These are phyloP conservation scores for Metschnikowia reukaufii DNA, from an alignment of 805 yeast species.

Conservation along the genomic window DNA sequence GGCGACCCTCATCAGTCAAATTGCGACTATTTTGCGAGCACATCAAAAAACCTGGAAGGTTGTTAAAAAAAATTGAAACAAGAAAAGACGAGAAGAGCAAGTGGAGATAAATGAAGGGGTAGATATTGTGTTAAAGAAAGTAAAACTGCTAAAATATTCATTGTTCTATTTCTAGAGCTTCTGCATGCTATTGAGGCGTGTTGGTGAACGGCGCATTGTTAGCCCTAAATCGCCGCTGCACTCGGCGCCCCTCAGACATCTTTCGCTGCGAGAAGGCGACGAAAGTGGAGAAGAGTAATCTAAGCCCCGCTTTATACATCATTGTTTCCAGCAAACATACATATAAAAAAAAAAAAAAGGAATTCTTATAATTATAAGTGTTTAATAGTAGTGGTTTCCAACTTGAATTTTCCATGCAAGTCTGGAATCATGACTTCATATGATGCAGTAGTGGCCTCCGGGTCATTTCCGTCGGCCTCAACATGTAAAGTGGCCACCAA, in stretches of 20 bases:
- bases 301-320: not conserved
- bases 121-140: not conserved
- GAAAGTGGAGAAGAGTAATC: not conserved
- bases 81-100: no score
- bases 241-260: not conserved
- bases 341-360: no score
- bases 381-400: constrained; percentile 34
- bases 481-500: constrained; percentile 71
- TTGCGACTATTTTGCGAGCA: no score
- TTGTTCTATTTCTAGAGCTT: not conserved
- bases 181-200: not conserved
- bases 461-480: constrained; percentile 56
- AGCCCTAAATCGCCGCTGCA: not conserved
- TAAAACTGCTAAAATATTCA: not conserved
- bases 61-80: no score
- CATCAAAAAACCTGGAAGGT: no score
- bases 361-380: constrained; percentile 19
- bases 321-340: not conserved
- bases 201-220: not conserved
- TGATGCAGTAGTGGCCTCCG: constrained; percentile 53
- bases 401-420: constrained; percentile 34
- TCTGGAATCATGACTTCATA: constrained; percentile 75
- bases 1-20: no score
- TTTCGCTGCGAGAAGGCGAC: not conserved
- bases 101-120: not conserved